These are phyloP conservation scores for Cladosporium sp. DNA, from an alignment of 2,329 filamentous ascomycete species.

Conservation along the genomic window DNA sequence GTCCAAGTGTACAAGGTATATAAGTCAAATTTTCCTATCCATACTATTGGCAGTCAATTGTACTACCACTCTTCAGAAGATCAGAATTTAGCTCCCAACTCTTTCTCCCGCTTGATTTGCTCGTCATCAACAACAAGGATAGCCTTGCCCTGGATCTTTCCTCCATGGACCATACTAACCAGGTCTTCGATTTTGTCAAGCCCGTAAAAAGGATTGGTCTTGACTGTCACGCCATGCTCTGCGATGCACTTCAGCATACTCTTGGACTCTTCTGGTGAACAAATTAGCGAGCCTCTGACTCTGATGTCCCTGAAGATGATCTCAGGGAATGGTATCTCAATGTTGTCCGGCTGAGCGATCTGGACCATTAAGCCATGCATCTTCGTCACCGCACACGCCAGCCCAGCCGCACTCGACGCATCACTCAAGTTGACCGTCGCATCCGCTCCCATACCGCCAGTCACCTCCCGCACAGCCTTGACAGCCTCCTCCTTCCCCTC, in stretches of 20 bases:
- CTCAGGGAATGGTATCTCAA: constrained; percentile 48
- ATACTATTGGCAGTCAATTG: not conserved
- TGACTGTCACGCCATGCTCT: constrained; percentile 49
- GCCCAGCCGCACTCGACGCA: constrained; percentile 51
- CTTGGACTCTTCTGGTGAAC: constrained; percentile 37
- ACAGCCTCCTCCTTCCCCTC: constrained; percentile 52
- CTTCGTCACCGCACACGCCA: constrained; percentile 58
- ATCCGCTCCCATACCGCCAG: constrained; percentile 53
- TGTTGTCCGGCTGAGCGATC: constrained; percentile 54
- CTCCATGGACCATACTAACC: constrained; percentile 53
- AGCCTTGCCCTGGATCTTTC: constrained; percentile 58
- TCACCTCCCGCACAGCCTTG: constrained; percentile 50
- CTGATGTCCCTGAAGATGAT: constrained; percentile 58
- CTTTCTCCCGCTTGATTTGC: constrained; percentile 50
- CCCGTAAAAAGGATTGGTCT: constrained; percentile 56
- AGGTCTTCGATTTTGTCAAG: constrained; percentile 56
- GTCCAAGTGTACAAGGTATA: constrained; percentile 15
- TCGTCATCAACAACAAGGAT: constrained; percentile 55
- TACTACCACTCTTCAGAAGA: not conserved
- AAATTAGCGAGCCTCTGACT: constrained; percentile 47
- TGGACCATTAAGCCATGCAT: constrained; percentile 63
- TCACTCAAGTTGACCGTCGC: constrained; percentile 59
- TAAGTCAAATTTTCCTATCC: not conserved
- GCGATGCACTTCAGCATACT: constrained; percentile 40
- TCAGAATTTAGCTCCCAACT: constrained; percentile 40